Evolutionary conservation across 768 basidiomycete species (phyloP), one percentile per base, ranked within the genome.

Genomic region (Kwoniella botswanensis): DNA sequence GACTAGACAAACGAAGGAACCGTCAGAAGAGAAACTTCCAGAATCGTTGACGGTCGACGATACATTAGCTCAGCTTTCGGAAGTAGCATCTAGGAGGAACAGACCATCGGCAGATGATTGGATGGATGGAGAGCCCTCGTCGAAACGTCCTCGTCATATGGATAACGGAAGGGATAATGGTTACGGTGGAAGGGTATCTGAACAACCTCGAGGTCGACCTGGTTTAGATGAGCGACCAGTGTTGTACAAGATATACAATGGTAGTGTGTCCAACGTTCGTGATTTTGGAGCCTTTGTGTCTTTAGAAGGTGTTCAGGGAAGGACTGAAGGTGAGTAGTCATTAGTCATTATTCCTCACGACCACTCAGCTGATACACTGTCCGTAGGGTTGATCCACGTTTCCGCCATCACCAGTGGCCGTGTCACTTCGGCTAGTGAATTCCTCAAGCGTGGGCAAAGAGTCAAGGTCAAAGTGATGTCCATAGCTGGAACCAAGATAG

Each of bases 391-490:
- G 90, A 93, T 98, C 24, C 97, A 98, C 82, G 90, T 98, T 74
- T 96, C 95, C 26, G 91, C 90, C 72, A 96, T 98, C 58, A 92
- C 94, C 76, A 83, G 74, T 4, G 89, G 90, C 15, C 90, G 97
- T 63, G 91, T 92, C 50, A 93, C 93, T 79, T 90, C 93, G 50
- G 90, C 95, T 12, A 86, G 90, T 50, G 97, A 99, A 82, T 86
- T 97, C 54, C 87, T 98, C 63, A 91, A 88, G 72, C 88, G 94
- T 68, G 90, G 91, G 22, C 93, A 98, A 79, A 79, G 86, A 15
- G 93, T 97, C 71, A 98, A 96, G 82, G 93, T 98, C 80, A 98
- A 99, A 83, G 94, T 98, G 72, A 92, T 97, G 90, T 94, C 93
- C 70, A 87, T 93, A 22, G 92, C 94, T 1, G 93, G 92, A 4